Conservation (phyloP, 2,329 filamentous ascomycete genomes). For the Claviceps purpurea region DNA sequence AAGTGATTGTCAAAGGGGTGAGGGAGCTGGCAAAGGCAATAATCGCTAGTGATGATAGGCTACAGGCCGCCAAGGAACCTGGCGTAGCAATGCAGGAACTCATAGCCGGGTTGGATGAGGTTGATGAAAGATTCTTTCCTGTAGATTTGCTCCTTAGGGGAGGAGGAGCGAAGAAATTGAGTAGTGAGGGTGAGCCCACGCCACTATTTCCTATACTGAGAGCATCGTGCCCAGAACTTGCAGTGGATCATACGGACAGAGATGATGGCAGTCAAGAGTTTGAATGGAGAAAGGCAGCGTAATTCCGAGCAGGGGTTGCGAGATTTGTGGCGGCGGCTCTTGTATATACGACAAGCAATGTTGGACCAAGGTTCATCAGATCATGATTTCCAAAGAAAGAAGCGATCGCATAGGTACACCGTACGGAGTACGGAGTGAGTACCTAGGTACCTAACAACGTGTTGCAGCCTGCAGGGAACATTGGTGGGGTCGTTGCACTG, state of each 20-base stretch:
- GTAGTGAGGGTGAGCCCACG: not conserved
- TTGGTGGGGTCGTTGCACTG: no score
- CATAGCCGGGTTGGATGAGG: conserved; percentile 18
- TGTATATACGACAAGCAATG: not conserved
- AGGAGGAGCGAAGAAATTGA: not conserved
- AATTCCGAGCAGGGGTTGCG: not conserved
- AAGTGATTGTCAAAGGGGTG: conserved; percentile 29
- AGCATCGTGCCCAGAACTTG: not conserved
- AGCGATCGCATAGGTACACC: no score
- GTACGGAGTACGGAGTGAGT: no score
- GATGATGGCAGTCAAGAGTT: not conserved
- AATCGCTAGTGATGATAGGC: conserved; percentile 22
- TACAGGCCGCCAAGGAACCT: conserved; percentile 16
- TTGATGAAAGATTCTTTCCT: not conserved
- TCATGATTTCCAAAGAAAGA: no score
- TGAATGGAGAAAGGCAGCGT: not conserved
- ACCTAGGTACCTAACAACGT: no score
- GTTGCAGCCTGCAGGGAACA: no score
- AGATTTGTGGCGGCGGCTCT: not conserved
- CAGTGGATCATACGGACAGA: not conserved
- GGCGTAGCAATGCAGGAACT: conserved; percentile 19
- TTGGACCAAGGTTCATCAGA: no score
- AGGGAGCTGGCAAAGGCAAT: conserved; percentile 27
- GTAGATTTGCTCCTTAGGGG: not conserved
- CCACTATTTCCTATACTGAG: not conserved